Percentiles rank a stretch among this genome's conserved stretches.
phyloP scores from a whole-genome alignment of 148 eudicot genomes.

The Pharnaceum exiguum region DNA sequence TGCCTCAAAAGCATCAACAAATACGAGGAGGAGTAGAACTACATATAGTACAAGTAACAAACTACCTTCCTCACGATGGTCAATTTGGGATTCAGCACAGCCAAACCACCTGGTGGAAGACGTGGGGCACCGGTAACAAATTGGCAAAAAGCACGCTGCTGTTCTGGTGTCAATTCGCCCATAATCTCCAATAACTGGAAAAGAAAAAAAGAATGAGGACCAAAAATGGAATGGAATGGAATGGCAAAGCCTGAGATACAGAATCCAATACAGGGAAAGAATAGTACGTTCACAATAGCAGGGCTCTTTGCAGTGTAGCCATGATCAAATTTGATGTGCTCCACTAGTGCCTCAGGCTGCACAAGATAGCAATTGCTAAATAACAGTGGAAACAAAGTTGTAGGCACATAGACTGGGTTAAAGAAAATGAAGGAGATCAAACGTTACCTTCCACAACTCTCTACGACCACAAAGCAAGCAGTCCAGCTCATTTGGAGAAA shows the following conservation, averaged over 20 bases:
- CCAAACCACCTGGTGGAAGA: slow-evolving; percentile 94
- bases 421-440: background rate
- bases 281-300: slow-evolving; percentile 63
- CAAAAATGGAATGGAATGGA: background rate
- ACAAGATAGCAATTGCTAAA: slow-evolving; percentile 12
- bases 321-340: slow-evolving; percentile 96
- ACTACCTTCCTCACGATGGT: slow-evolving; percentile 95
- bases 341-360: slow-evolving; percentile 89
- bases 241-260: background rate
- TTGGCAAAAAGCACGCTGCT: slow-evolving; percentile 93
- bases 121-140: slow-evolving; percentile 97
- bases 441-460: slow-evolving; percentile 90
- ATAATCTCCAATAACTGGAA: slow-evolving; percentile 83
- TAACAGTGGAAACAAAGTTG: background rate
- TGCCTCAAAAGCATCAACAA: too few relatives aligned
- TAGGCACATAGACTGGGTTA: background rate
- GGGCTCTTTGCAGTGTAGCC: slow-evolving; percentile 98
- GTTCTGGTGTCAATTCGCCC: slow-evolving; percentile 90
- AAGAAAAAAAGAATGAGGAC: background rate
- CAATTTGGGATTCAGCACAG: slow-evolving; percentile 81
- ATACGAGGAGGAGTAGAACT: background rate
- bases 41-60: background rate
- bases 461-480: slow-evolving; percentile 92
- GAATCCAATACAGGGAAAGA: background rate
- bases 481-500: slow-evolving; percentile 86